Conservation (phyloP, 352 stramenopile species). For the Discostella stelligera region DNA sequence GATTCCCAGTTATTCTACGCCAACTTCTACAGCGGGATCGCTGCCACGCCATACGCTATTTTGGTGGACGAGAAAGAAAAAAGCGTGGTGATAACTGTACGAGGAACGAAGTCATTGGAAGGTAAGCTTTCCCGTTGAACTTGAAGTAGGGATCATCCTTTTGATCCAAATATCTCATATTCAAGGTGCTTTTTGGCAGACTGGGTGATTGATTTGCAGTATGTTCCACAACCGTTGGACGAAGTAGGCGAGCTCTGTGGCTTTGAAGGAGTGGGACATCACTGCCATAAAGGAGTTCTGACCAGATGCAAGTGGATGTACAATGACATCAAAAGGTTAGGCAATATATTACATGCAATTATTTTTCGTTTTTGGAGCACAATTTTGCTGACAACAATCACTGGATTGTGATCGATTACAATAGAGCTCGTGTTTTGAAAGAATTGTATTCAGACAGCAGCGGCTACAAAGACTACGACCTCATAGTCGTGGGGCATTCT, state of each 20-base stretch:
- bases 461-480: constrained; percentile 51
- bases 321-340: constrained; percentile 53
- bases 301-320: constrained; percentile 42
- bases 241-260: constrained; percentile 47
- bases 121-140: constrained; percentile 37
- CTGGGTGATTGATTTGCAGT: constrained; percentile 47
- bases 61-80: constrained; percentile 50
- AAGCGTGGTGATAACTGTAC: constrained; percentile 48
- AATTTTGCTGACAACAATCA: no score
- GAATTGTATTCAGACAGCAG: constrained; percentile 40
- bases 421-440: constrained; percentile 39
- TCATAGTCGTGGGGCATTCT: constrained; percentile 69
- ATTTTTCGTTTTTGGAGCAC: no score
- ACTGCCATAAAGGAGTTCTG: constrained; percentile 57
- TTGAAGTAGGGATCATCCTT: no score
- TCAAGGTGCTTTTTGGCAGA: constrained; percentile 3
- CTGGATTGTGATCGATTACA: no score
- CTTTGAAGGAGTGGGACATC: constrained; percentile 46
- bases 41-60: constrained; percentile 50
- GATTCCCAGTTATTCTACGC: constrained; percentile 42
- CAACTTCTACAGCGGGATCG: constrained; percentile 51
- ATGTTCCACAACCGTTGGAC: constrained; percentile 49
- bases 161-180: no score
- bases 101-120: constrained; percentile 57
- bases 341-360: no score